These are phyloP conservation scores for Punctularia strigosozonata DNA, from an alignment of 768 basidiomycete genomes.

Conservation along the genomic window DNA sequence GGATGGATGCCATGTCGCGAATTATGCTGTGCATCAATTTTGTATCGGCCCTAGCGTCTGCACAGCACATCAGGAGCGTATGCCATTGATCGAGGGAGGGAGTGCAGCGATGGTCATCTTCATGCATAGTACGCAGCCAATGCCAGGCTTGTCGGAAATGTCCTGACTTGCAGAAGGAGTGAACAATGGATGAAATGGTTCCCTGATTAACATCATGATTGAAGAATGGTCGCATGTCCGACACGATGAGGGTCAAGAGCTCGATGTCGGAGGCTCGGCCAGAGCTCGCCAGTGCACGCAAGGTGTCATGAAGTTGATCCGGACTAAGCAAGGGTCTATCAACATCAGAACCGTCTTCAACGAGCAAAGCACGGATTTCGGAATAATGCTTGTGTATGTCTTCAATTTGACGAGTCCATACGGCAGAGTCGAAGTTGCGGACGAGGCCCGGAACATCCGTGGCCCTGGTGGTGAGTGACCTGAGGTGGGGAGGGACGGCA, in stretches of 20 bases:
- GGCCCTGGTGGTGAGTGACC: no score
- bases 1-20: no score
- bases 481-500: no score
- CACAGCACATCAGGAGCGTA: slow-evolving; percentile 32
- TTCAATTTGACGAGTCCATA: no score
- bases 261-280: slow-evolving; percentile 41
- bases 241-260: slow-evolving; percentile 40
- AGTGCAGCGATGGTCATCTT: slow-evolving; percentile 29
- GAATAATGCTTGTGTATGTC: no score
- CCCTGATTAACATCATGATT: slow-evolving; percentile 32
- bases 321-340: no score
- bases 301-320: slow-evolving; percentile 24
- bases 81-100: slow-evolving; percentile 47
- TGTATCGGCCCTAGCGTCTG: no score
- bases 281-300: slow-evolving; percentile 38
- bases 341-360: no score
- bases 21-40: slow-evolving; percentile 6
- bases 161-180: slow-evolving; percentile 32
- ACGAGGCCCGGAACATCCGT: no score
- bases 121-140: slow-evolving; percentile 45
- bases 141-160: slow-evolving; percentile 30
- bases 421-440: no score
- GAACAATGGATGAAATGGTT: slow-evolving; percentile 37
- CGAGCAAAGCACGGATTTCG: no score
- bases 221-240: slow-evolving; percentile 35